phyloP scores from a whole-genome alignment of 495 filamentous ascomycete species.

The Podospora australis region DNA sequence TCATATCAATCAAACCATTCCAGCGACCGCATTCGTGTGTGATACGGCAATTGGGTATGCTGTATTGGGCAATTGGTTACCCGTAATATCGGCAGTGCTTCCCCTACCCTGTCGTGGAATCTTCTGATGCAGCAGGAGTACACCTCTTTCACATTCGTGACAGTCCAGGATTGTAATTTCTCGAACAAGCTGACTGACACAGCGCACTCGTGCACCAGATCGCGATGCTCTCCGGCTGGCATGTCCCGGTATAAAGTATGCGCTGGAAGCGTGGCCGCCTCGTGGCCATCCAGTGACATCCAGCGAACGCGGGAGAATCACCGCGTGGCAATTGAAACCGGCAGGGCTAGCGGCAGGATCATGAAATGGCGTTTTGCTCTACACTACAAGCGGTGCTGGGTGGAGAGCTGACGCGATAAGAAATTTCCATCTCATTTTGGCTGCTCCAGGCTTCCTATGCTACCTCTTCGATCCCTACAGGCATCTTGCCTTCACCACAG shows the following conservation, averaged over 20 bases:
- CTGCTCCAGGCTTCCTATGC: neutral
- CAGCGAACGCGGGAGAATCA: neutral
- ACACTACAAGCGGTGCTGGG: neutral
- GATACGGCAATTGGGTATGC: no score
- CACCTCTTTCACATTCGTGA: no score
- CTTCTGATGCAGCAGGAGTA: neutral
- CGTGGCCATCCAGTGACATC: neutral
- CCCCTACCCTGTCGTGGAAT: neutral
- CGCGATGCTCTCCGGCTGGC: no score
- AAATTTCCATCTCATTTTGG: neutral
- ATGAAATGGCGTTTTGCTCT: neutral
- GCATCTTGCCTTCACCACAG: neutral
- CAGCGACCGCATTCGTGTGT: no score
- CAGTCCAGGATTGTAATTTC: no score
- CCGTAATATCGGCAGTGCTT: neutral
- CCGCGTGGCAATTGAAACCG: conserved; percentile 1
- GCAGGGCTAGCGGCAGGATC: neutral
- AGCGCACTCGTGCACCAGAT: no score
- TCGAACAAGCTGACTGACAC: neutral
- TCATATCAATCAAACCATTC: neutral
- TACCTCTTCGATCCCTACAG: neutral
- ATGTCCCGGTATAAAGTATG: no score
- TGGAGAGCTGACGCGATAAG: conserved; percentile 2
- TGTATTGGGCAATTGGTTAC: neutral
- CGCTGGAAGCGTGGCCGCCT: neutral